Conservation (phyloP, 768 basidiomycete genomes). For the Tricholomella constricta region DNA sequence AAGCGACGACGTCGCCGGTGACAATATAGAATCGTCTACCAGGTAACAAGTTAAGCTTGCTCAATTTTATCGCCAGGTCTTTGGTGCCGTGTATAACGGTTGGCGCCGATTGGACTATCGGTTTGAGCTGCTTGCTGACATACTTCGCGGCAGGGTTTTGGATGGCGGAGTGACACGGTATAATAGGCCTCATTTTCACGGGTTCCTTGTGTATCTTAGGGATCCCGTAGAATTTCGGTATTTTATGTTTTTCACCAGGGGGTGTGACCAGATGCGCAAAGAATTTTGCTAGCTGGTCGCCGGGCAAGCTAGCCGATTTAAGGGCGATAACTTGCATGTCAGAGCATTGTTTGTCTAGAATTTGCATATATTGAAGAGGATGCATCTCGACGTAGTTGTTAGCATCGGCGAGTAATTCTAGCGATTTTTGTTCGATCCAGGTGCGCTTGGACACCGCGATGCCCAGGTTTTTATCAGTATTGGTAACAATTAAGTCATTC, state of each 20-base stretch:
- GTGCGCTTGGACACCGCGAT: constrained; percentile 20
- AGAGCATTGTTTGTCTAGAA: neutral
- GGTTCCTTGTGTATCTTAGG: constrained; percentile 37
- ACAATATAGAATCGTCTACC: too few species aligned
- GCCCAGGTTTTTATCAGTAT: constrained; percentile 30
- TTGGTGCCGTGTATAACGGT: constrained; percentile 32
- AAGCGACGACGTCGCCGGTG: too few species aligned
- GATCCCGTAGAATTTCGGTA: constrained; percentile 23
- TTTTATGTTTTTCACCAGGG: neutral
- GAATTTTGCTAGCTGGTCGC: constrained; percentile 15
- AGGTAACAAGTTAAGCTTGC: constrained; percentile 4
- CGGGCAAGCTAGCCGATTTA: neutral
- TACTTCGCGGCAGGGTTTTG: constrained; percentile 32
- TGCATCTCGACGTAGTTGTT: constrained; percentile 8
- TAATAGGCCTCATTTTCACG: constrained; percentile 28
- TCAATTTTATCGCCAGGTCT: constrained; percentile 34
- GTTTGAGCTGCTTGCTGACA: constrained; percentile 32
- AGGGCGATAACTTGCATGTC: neutral
- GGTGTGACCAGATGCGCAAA: constrained; percentile 10
- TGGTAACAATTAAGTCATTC: constrained; percentile 23
- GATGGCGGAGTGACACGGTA: constrained; percentile 32
- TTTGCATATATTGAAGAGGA: neutral
- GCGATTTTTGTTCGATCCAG: constrained; percentile 24
- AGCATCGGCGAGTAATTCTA: constrained; percentile 5
- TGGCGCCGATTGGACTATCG: constrained; percentile 27